Evolutionary conservation across 495 filamentous ascomycete species (phyloP).

Genomic region (Hypoxylon intermedium): DNA sequence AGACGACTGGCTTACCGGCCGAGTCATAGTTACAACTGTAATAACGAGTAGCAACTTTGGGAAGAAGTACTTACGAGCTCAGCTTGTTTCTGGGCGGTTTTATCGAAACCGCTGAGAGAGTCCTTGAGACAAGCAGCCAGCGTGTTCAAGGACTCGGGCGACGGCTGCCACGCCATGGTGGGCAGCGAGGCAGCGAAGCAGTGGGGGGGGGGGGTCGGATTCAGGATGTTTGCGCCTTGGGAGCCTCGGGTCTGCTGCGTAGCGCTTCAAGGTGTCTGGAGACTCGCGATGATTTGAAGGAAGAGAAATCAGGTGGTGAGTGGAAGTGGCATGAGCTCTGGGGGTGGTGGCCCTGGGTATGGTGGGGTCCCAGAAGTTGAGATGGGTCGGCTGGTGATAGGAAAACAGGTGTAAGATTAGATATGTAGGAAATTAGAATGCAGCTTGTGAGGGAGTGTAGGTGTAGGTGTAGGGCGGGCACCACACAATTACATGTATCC

Average conservation of each 20-base stretch:
- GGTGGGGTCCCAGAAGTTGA: conserved; percentile 29
- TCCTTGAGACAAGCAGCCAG: conserved; percentile 88
- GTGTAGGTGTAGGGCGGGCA: background rate
- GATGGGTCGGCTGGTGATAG: conserved; percentile 24
- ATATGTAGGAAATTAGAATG: conserved; percentile 3
- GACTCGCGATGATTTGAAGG: conserved; percentile 4
- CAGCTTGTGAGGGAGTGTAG: background rate
- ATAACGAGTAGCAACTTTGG: background rate
- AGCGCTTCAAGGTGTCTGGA: background rate
- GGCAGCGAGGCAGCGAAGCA: conserved; percentile 27
- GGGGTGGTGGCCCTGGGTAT: conserved; percentile 6
- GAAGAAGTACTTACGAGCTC: conserved; percentile 60
- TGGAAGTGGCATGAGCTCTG: conserved; percentile 27
- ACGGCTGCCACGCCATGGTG: conserved; percentile 91
- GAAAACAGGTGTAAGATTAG: conserved; percentile 13
- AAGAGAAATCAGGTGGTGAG: conserved; percentile 23
- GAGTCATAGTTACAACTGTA: background rate
- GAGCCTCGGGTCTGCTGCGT: background rate
- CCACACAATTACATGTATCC: no score
- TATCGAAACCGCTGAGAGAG: conserved; percentile 84
- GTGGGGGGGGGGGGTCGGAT: background rate
- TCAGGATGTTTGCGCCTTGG: conserved; percentile 14
- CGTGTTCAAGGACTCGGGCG: conserved; percentile 83
- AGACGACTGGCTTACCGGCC: background rate
- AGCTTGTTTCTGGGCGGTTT: conserved; percentile 81